Evolutionary conservation across 805 yeast species (phyloP).

Genomic region (Ogataea paradorogensis): DNA sequence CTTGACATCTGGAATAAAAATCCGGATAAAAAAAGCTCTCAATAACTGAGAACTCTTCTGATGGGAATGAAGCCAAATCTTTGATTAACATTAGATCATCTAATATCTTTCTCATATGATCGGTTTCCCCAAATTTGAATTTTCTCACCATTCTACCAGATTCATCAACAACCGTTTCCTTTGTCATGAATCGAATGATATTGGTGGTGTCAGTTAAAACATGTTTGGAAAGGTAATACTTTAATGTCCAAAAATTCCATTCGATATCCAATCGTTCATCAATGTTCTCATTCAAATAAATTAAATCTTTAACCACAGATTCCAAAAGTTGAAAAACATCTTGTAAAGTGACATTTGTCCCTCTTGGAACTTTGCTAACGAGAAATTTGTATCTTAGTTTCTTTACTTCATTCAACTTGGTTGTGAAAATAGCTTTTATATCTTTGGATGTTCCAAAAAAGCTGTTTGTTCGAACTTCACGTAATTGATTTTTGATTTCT

Average conservation of each 20-base stretch:
- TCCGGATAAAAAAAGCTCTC: slow-evolving; percentile 16
- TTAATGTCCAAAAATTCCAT: slow-evolving; percentile 14
- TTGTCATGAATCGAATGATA: slow-evolving; percentile 14
- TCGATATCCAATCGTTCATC: slow-evolving; percentile 13
- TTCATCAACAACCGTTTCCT: slow-evolving; percentile 7
- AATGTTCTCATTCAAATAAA: slow-evolving; percentile 7
- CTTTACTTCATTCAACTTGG: slow-evolving; percentile 3
- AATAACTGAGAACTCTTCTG: slow-evolving; percentile 7
- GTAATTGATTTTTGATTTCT: slow-evolving; percentile 7
- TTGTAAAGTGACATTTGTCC: slow-evolving; percentile 7
- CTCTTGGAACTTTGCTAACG: slow-evolving; percentile 10
- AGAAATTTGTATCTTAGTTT: slow-evolving; percentile 10
- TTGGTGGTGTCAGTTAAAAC: slow-evolving; percentile 11
- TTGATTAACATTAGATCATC: slow-evolving; percentile 10
- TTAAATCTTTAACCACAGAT: slow-evolving; percentile 11
- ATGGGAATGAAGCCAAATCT: slow-evolving; percentile 9
- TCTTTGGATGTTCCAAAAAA: slow-evolving; percentile 15
- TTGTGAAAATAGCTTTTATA: slow-evolving; percentile 4
- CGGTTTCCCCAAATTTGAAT: slow-evolving; percentile 2
- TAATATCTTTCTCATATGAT: slow-evolving; percentile 6
- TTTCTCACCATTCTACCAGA: slow-evolving; percentile 6
- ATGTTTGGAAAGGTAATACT: slow-evolving; percentile 14
- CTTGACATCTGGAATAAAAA: slow-evolving; percentile 14
- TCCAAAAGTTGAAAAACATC: slow-evolving; percentile 14
- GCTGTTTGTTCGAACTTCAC: slow-evolving; percentile 12